A percentile compares a stretch with the other conserved stretches of the same genome.
These are phyloP conservation scores for Phellopilus nigrolimitatus DNA, from an alignment of 1,284 basidiomycete genomes.

Conservation along the genomic window DNA sequence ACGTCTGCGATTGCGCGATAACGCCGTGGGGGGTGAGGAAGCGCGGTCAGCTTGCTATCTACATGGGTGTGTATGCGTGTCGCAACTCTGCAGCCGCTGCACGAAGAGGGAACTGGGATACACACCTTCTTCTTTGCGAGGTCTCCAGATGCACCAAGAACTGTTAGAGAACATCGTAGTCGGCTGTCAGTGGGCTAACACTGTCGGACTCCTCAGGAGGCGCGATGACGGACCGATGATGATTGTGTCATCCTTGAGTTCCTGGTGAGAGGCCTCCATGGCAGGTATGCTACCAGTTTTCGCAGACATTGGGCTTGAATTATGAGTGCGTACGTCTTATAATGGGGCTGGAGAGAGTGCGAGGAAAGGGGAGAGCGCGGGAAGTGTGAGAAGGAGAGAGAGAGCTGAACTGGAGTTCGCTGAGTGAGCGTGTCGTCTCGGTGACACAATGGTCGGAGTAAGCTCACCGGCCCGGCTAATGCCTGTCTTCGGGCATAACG, in stretches of 20 bases:
- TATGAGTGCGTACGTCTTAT: background rate
- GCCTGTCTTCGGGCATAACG: too few relatives aligned
- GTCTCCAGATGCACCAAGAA: constrained; percentile 96
- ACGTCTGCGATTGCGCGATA: constrained; percentile 55
- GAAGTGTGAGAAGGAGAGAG: constrained; percentile 12
- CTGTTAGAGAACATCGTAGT: constrained; percentile 37
- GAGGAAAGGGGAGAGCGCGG: constrained; percentile 3
- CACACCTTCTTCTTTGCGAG: constrained; percentile 97
- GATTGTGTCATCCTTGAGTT: constrained; percentile 81
- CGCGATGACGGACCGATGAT: constrained; percentile 64
- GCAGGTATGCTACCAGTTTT: constrained; percentile 76
- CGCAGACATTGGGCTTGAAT: background rate
- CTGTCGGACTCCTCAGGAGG: constrained; percentile 9
- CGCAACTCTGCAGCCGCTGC: background rate
- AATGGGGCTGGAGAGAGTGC: background rate
- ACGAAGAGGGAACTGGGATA: too few relatives aligned
- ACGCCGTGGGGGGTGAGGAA: background rate
- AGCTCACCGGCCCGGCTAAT: background rate
- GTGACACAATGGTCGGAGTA: background rate
- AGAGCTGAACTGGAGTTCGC: background rate
- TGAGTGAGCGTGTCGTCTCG: constrained; percentile 13
- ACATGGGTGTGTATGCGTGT: constrained; percentile 3
- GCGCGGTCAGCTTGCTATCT: background rate
- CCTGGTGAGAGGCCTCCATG: constrained; percentile 70
- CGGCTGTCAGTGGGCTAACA: background rate